Evolutionary conservation across 345 rosid species (phyloP), one percentile per base, ranked within the genome.

Genomic region (Brassica rapa): DNA sequence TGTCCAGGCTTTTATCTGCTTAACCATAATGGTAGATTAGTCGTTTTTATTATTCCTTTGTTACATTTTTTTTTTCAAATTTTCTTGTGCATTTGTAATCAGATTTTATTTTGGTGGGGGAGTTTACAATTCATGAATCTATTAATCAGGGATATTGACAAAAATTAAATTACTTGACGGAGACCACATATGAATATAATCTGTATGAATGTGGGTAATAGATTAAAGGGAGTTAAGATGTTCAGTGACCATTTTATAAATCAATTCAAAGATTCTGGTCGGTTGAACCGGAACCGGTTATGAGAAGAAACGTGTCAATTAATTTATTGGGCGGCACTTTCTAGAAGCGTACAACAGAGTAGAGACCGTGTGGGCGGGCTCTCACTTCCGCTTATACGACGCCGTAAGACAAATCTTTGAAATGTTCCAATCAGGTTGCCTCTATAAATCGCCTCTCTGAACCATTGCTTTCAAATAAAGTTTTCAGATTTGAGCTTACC

Each of bases 301-400:
- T 8, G 55, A 32, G 63, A 64, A 43, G 15, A 37, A 68, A 86
- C 87, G 89, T 84, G 90, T 32, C 78, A 15, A 4, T 55, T 55
- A 80, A 2, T 9, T 35, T 5, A 80, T 73, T 84, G 86, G 84
- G 1, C 2, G 1, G 83, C 32, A 63, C 21, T 16, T 84, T 89
- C 91, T 69, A 81, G 89, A 87, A 86, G 64, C 82, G 43, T 79
- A 62, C 71, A 21, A 75, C 5, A n/a, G 0, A 9, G 3, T 8
- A 49, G 19, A 49, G 56, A 49, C 56, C 56, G 8, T n/a, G 19
- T 43, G 51, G 49, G 35, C 11, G 51, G 49, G 35, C 11, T 37
- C 15, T 10, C 39, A 9, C 65, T 30, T 19, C n/a, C 25, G 41
- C 33, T 12, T 8, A 27, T 1, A 80, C 83, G 79, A 21, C 79